Evolutionary conservation across 345 rosid genomes (phyloP).

Genomic region (Gossypium herbaceum): DNA sequence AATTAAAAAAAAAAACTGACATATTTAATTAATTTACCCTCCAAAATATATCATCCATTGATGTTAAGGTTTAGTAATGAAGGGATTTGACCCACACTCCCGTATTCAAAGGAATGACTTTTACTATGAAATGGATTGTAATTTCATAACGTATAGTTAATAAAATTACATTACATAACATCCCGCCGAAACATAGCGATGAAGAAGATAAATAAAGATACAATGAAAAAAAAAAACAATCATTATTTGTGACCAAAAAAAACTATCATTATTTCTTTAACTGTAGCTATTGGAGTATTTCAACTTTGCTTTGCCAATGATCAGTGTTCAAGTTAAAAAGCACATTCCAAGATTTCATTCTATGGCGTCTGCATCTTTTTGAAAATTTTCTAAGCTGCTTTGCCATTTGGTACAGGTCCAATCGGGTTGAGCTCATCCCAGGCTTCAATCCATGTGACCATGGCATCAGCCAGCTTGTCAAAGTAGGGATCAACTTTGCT

Average conservation of each 20-base stretch:
- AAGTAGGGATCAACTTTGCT: slow-evolving; percentile 29
- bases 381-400: not conserved
- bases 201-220: not conserved
- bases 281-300: not conserved
- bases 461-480: slow-evolving; percentile 33
- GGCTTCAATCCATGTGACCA: slow-evolving; percentile 39
- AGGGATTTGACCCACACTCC: too few species aligned
- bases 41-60: too few species aligned
- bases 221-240: not conserved
- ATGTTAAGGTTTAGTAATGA: too few species aligned
- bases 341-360: not conserved
- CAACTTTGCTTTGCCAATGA: not conserved
- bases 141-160: not conserved
- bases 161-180: not conserved
- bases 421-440: slow-evolving; percentile 33
- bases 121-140: not conserved
- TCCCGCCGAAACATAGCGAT: not conserved
- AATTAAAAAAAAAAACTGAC: too few species aligned
- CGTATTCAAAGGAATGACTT: too few species aligned
- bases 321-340: not conserved
- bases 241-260: not conserved
- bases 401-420: slow-evolving; percentile 8
- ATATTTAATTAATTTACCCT: too few species aligned
- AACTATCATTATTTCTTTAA: not conserved
- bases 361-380: too few species aligned